phyloP scores from a whole-genome alignment of 768 basidiomycete species.

The Sporobolomyces roseus region DNA sequence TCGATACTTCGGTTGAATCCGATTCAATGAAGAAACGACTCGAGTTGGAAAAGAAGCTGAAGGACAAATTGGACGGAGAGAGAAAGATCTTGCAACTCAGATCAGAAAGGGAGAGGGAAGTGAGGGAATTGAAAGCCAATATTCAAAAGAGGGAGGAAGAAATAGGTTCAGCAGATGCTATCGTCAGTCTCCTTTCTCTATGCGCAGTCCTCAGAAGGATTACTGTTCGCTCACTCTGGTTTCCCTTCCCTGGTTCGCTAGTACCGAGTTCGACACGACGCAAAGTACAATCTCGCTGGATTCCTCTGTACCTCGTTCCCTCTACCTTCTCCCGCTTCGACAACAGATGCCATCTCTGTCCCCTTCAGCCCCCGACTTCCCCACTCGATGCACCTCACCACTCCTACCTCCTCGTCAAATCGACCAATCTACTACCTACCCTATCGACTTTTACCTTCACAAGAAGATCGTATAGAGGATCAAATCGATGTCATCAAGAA shows the following conservation, averaged over 20 bases:
- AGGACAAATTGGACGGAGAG: slow-evolving; percentile 29
- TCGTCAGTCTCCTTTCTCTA: slow-evolving; percentile 30
- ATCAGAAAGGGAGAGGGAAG: slow-evolving; percentile 18
- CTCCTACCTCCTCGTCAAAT: slow-evolving; percentile 6
- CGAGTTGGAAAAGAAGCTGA: slow-evolving; percentile 40
- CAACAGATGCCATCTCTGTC: slow-evolving; percentile 20
- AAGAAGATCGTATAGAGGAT: slow-evolving; percentile 44
- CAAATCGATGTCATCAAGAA: slow-evolving; percentile 30
- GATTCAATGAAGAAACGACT: slow-evolving; percentile 27
- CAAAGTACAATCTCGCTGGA: slow-evolving; percentile 41
- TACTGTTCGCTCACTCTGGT: too few species aligned
- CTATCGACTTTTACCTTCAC: slow-evolving; percentile 37
- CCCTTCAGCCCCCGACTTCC: slow-evolving; percentile 37
- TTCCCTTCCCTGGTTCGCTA: slow-evolving; percentile 1
- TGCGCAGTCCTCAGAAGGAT: too few species aligned
- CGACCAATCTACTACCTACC: slow-evolving; percentile 45
- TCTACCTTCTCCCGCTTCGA: slow-evolving; percentile 14
- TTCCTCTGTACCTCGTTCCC: slow-evolving; percentile 44
- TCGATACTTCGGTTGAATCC: neutral
- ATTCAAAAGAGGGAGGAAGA: slow-evolving; percentile 40
- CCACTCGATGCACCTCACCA: slow-evolving; percentile 29
- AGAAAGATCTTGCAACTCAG: slow-evolving; percentile 20
- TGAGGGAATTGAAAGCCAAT: slow-evolving; percentile 24
- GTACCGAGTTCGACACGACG: slow-evolving; percentile 40
- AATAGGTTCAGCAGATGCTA: slow-evolving; percentile 13